phyloP scores from a whole-genome alignment of 179 eudicot genomes.

The Camellia oleifera region DNA sequence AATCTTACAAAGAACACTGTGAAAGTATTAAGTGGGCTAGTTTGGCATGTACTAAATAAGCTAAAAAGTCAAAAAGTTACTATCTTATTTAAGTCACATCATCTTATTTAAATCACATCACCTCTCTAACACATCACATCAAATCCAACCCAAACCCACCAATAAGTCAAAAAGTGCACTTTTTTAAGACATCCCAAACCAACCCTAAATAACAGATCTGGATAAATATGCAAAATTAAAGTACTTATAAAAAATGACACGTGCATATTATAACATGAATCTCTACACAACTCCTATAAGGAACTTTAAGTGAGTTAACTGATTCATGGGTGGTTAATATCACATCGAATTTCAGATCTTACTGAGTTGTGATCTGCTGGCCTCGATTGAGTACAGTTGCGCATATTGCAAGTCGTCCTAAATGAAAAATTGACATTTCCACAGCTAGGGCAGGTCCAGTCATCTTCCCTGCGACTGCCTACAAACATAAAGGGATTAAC shows the following conservation, averaged over 20 bases:
- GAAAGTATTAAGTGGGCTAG: neutral
- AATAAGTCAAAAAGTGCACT: too few relatives aligned
- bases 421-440: slow-evolving; percentile 98
- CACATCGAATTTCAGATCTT: slow-evolving; percentile 20
- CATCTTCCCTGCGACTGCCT: slow-evolving; percentile 99
- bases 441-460: slow-evolving; percentile 98
- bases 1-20: neutral
- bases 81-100: too few relatives aligned
- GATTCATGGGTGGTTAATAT: too few relatives aligned
- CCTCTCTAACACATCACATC: too few relatives aligned
- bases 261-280: neutral
- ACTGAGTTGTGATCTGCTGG: slow-evolving; percentile 92
- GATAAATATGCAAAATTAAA: neutral
- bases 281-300: neutral
- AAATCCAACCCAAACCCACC: too few relatives aligned
- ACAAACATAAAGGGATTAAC: neutral
- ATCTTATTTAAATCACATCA: too few relatives aligned
- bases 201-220: neutral
- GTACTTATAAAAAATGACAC: too few relatives aligned
- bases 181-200: too few relatives aligned
- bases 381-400: slow-evolving; percentile 91
- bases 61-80: too few relatives aligned
- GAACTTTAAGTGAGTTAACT: neutral
- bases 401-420: slow-evolving; percentile 98
- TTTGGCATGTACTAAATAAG: too few relatives aligned